phyloP scores from a whole-genome alignment of 106 monocot species.

The Acanthochlamys bracteata region DNA sequence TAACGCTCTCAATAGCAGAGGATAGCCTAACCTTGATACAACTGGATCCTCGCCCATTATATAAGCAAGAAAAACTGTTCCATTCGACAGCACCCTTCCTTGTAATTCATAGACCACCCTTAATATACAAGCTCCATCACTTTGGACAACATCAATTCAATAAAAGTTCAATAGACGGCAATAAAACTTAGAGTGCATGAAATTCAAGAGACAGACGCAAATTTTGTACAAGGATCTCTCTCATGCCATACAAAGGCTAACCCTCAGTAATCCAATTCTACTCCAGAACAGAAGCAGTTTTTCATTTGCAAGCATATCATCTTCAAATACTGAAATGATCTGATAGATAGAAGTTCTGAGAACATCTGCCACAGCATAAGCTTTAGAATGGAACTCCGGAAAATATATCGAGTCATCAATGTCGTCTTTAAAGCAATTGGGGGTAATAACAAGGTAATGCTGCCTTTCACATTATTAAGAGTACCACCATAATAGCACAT shows the following conservation, averaged over 20 bases:
- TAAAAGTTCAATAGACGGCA: no score
- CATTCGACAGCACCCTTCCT: no score
- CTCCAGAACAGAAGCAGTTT: constrained; percentile 52
- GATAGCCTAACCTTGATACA: neutral
- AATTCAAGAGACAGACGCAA: constrained; percentile 60
- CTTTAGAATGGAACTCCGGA: constrained; percentile 46
- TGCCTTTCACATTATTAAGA: no score
- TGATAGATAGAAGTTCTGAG: constrained; percentile 72
- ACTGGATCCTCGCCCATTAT: neutral
- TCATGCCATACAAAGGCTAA: constrained; percentile 67
- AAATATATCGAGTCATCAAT: no score
- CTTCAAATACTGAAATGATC: constrained; percentile 55
- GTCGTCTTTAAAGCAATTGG: no score
- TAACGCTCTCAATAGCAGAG: neutral
- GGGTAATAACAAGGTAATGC: no score
- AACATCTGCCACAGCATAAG: constrained; percentile 86
- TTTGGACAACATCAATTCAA: no score
- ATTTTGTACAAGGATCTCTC: constrained; percentile 66
- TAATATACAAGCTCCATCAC: no score
- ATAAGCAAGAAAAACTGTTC: neutral
- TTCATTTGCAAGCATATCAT: constrained; percentile 56
- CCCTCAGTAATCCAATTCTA: constrained; percentile 74
- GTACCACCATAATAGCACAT: neutral
- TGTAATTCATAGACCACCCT: no score
- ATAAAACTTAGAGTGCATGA: constrained; percentile 33